Percentiles rank a stretch among this genome's conserved stretches.
Evolutionary conservation across 768 basidiomycete species (phyloP).

Genomic region (Piloderma croceum): DNA sequence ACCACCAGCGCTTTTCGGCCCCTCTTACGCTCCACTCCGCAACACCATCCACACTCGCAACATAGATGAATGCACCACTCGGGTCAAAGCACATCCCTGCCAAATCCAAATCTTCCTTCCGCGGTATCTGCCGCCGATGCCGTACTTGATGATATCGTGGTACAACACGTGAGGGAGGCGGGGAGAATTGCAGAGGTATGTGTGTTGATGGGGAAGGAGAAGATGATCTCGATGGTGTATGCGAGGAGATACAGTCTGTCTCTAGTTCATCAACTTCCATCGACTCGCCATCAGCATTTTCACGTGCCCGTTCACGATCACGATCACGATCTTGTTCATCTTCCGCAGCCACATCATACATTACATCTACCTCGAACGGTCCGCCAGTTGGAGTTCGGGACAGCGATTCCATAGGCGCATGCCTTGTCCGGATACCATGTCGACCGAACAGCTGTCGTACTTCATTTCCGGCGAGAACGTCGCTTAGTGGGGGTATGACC

Average conservation of each 20-base stretch:
- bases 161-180: too few species aligned
- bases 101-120: conserved; percentile 36
- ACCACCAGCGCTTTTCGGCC: conserved; percentile 72
- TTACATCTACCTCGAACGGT: conserved; percentile 13
- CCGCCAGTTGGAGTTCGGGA: neutral
- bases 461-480: conserved; percentile 49
- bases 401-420: conserved; percentile 7
- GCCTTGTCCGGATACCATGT: conserved; percentile 39
- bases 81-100: conserved; percentile 76
- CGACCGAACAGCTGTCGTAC: conserved; percentile 50
- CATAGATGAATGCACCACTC: conserved; percentile 59
- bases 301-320: conserved; percentile 11
- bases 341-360: conserved; percentile 14
- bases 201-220: conserved; percentile 40
- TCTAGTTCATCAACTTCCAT: conserved; percentile 48
- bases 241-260: conserved; percentile 50
- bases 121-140: neutral
- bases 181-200: too few species aligned
- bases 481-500: conserved; percentile 52
- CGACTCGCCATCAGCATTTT: conserved; percentile 34
- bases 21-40: conserved; percentile 76
- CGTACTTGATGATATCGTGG: conserved; percentile 3
- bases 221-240: conserved; percentile 39
- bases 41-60: conserved; percentile 57
- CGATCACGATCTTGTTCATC: conserved; percentile 6